Conservation (phyloP, 306 rosid genomes). For the Oemleria cerasiformis region DNA sequence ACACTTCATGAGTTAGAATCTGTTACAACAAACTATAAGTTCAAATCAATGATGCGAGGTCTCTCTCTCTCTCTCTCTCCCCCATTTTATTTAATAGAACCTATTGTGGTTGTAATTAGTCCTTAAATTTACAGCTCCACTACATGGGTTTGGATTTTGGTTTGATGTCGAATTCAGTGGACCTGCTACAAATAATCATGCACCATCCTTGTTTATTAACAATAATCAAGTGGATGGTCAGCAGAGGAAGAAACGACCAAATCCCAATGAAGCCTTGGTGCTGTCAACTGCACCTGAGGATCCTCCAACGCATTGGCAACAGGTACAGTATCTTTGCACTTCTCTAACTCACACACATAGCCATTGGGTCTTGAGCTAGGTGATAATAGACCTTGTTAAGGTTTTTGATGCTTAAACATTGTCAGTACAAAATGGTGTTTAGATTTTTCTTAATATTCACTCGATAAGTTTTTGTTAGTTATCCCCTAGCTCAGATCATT, state of each 20-base stretch:
- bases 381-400: neutral
- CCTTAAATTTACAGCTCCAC: constrained; percentile 64
- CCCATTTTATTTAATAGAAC: neutral
- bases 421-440: neutral
- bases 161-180: constrained; percentile 95
- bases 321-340: constrained; percentile 45
- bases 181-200: constrained; percentile 42
- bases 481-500: neutral
- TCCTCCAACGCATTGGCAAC: constrained; percentile 99
- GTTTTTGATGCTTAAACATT: constrained; percentile 1
- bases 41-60: constrained; percentile 99
- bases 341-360: neutral
- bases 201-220: constrained; percentile 33
- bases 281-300: constrained; percentile 99
- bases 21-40: constrained; percentile 61
- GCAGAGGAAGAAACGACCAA: constrained; percentile 74
- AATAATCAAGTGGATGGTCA: constrained; percentile 55
- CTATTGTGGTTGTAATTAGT: constrained; percentile 14
- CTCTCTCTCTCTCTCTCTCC: constrained; percentile 14
- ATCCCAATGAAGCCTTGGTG: constrained; percentile 69
- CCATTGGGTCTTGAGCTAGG: neutral
- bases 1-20: constrained; percentile 72
- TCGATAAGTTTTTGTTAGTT: neutral
- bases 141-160: constrained; percentile 99
- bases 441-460: neutral